Percentiles rank a stretch among this genome's conserved stretches.
phyloP scores from a whole-genome alignment of 1,284 basidiomycete genomes.

The Fomes fomentarius region DNA sequence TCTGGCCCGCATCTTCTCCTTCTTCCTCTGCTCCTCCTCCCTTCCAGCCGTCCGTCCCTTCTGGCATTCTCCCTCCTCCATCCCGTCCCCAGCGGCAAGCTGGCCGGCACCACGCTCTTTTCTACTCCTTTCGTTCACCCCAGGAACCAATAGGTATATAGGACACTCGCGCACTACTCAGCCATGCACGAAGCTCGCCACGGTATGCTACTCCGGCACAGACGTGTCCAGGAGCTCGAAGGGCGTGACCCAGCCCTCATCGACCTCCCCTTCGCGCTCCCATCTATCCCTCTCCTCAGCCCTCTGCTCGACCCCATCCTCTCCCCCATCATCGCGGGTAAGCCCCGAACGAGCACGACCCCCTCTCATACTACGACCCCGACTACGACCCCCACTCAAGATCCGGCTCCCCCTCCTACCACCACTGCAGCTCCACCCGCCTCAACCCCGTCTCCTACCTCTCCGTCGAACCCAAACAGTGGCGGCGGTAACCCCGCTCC shows the following conservation, averaged over 20 bases:
- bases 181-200: conserved; percentile 21
- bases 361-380: conserved; percentile 11
- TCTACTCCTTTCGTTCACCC: conserved; percentile 17
- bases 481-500: no score
- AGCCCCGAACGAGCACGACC: conserved; percentile 15
- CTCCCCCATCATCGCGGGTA: conserved; percentile 29
- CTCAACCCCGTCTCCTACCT: conserved; percentile 4
- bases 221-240: conserved; percentile 28
- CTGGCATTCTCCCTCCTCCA: not conserved
- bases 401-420: conserved; percentile 17
- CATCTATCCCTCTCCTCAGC: conserved; percentile 46
- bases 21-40: conserved; percentile 20
- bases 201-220: conserved; percentile 21
- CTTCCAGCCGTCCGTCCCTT: conserved; percentile 1
- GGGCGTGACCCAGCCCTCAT: conserved; percentile 45
- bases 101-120: conserved; percentile 24
- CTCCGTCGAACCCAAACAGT: not conserved
- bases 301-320: conserved; percentile 42
- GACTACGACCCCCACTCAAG: conserved; percentile 12
- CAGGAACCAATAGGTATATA: conserved; percentile 1
- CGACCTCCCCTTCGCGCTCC: conserved; percentile 42
- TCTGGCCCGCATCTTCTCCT: conserved; percentile 9
- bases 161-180: not conserved
- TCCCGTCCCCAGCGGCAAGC: conserved; percentile 15
- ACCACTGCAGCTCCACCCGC: conserved; percentile 14